A percentile compares a stretch with the other conserved stretches of the same genome.
Conservation (phyloP, 108 stramenopile species). For the Pseudonitzschia multistriata region DNA sequence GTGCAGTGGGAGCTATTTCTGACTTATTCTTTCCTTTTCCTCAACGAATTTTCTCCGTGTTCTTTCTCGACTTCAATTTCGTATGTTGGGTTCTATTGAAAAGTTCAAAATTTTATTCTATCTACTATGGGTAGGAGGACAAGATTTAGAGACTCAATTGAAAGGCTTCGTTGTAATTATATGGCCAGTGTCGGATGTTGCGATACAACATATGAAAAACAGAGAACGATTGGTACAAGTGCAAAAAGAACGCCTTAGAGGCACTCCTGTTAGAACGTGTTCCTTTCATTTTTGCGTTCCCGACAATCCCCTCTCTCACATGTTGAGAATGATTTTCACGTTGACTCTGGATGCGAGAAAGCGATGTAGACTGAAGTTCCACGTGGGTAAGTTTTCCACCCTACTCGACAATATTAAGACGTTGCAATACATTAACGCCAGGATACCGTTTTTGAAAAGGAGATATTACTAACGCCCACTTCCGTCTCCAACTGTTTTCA, state of each 20-base stretch:
- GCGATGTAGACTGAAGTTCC: background rate
- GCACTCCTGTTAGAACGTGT: background rate
- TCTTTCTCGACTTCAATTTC: background rate
- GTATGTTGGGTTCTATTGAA: background rate
- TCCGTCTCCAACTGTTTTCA: background rate
- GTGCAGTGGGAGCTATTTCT: too few relatives aligned
- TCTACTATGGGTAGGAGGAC: background rate
- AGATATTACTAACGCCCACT: background rate
- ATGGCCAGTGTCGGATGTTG: constrained; percentile 9
- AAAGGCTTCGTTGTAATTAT: constrained; percentile 12
- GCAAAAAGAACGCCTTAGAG: background rate
- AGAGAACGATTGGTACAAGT: background rate
- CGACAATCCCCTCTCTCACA: background rate
- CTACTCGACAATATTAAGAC: background rate
- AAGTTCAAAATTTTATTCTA: constrained; percentile 11
- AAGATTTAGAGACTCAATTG: constrained; percentile 8
- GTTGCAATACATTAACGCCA: too few relatives aligned
- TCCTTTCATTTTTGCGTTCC: constrained; percentile 11
- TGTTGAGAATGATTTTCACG: constrained; percentile 11
- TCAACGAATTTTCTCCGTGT: background rate
- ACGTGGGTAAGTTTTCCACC: background rate
- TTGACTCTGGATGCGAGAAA: background rate
- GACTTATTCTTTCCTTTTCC: too few relatives aligned
- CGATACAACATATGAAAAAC: background rate
- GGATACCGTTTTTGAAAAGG: background rate